Evolutionary conservation across 176 grass and related monocot genomes (phyloP).

Genomic region (Coix lacrymajobi): DNA sequence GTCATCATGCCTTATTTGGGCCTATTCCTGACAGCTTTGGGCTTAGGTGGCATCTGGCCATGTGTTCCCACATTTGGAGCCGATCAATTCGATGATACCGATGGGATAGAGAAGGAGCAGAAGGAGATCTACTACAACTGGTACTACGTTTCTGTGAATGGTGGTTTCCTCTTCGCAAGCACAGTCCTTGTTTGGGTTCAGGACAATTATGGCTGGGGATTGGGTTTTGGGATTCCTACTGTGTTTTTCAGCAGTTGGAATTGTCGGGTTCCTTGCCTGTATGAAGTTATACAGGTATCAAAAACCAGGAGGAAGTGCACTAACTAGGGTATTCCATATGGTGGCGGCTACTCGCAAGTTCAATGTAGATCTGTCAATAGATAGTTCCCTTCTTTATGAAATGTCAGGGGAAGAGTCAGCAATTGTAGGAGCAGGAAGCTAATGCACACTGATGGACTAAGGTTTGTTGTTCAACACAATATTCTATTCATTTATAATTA

Average conservation of each 20-base stretch:
- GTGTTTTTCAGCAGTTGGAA: too few relatives aligned
- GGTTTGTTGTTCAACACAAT: too few relatives aligned
- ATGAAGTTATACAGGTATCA: too few relatives aligned
- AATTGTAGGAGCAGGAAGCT: too few relatives aligned
- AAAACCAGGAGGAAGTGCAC: too few relatives aligned
- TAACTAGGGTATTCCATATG: slow-evolving; percentile 22
- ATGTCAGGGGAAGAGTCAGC: too few relatives aligned
- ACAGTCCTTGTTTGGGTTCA: background rate
- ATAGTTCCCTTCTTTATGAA: slow-evolving; percentile 7
- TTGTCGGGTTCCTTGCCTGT: too few relatives aligned
- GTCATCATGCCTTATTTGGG: too few relatives aligned
- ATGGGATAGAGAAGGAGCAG: slow-evolving; percentile 17
- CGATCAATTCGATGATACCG: slow-evolving; percentile 54
- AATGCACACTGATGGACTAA: too few relatives aligned
- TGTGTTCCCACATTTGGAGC: slow-evolving; percentile 55
- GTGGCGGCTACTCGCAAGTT: slow-evolving; percentile 28
- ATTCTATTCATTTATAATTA: background rate
- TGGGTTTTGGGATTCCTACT: too few relatives aligned
- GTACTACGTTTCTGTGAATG: slow-evolving; percentile 19
- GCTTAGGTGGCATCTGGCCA: slow-evolving; percentile 51
- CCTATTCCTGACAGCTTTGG: slow-evolving; percentile 52
- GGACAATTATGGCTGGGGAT: too few relatives aligned
- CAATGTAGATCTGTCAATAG: background rate
- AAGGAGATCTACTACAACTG: slow-evolving; percentile 40
- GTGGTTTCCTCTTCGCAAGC: background rate